Evolutionary conservation across 2,329 filamentous ascomycete species (phyloP).

Genomic region (Paraphaeosphaeria minitans): DNA sequence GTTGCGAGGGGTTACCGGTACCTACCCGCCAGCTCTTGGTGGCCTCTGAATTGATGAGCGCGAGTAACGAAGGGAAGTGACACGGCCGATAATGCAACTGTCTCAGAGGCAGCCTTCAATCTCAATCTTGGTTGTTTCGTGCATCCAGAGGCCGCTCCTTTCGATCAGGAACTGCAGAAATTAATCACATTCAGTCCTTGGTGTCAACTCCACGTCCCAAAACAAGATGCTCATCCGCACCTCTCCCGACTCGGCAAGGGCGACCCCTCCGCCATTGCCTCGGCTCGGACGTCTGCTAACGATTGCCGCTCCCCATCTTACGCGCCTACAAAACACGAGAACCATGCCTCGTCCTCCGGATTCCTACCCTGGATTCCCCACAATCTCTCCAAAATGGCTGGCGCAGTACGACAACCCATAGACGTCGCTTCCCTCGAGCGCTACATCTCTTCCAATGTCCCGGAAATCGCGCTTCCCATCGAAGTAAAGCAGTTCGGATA

Average conservation of each 20-base stretch:
- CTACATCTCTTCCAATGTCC: slow-evolving; percentile 79
- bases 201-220: not conserved
- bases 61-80: not conserved
- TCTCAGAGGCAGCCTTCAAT: not conserved
- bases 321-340: slow-evolving; percentile 21
- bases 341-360: slow-evolving; percentile 13
- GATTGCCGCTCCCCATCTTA: slow-evolving; percentile 1
- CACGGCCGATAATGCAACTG: not conserved
- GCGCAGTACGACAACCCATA: slow-evolving; percentile 86
- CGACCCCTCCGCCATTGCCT: slow-evolving; percentile 8
- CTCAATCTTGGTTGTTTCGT: not conserved
- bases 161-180: not conserved
- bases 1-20: slow-evolving; percentile 1
- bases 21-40: too few species aligned
- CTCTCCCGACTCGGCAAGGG: not conserved
- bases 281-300: slow-evolving; percentile 9
- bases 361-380: slow-evolving; percentile 7
- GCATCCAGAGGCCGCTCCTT: not conserved
- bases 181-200: too few species aligned
- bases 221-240: not conserved
- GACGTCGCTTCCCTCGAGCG: slow-evolving; percentile 78
- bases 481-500: slow-evolving; percentile 97
- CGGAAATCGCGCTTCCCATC: slow-evolving; percentile 79
- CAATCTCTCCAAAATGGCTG: slow-evolving; percentile 67
- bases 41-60: not conserved